Base-by-base conservation (phyloP, 2,329 filamentous ascomycete genomes). In the Penicillium rolfsii region DNA sequence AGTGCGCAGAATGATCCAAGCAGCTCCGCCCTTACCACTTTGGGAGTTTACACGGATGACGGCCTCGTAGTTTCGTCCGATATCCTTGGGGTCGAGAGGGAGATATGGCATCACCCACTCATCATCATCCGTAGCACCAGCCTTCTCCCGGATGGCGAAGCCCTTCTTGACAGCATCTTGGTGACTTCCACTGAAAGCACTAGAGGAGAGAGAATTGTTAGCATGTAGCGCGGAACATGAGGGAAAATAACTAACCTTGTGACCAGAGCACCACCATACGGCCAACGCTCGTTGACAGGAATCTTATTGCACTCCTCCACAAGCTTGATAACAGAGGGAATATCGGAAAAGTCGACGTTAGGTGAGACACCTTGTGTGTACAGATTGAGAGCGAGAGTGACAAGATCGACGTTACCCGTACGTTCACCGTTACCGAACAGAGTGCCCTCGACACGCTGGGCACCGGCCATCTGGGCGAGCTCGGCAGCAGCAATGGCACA, bases 21-120 rank as follows among this genome's bases (percentile, higher is more conserved):
- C 93, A 62, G 91, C 89, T 70, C 95, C 95, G 63, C 94, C 94
- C 81, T 99, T 98, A 67, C 94, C 94, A 70, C 88, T 91, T 77
- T 98, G 94, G 19, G 91, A 96, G 83, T 98, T 99, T 85, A 98
- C 94, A 62, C 94, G 91, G 74, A 98, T 98, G 74, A 98, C 90
- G 61, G 94, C 94, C 79, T 98, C 93, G 85, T 98, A 98, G n/a
- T 89, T 97, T 60, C 94, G 88, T 54, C 94, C 94, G 66, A 98
- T 97, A 73, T 98, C 94, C 72, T 90, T 85, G 5, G 94, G 94
- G 73, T 98, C 94, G 70, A 98, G 85, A 12, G 94, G 94, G 52
- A 98, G 88, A 74, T 98, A 98, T 0, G 94, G 94, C 41, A 97
- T 84, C 69, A 91, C 82, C 94, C 94, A 98, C 43, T 80, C 81